phyloP scores from a whole-genome alignment of 2,329 filamentous ascomycete genomes.

The Phyllosticta citribraziliensis region DNA sequence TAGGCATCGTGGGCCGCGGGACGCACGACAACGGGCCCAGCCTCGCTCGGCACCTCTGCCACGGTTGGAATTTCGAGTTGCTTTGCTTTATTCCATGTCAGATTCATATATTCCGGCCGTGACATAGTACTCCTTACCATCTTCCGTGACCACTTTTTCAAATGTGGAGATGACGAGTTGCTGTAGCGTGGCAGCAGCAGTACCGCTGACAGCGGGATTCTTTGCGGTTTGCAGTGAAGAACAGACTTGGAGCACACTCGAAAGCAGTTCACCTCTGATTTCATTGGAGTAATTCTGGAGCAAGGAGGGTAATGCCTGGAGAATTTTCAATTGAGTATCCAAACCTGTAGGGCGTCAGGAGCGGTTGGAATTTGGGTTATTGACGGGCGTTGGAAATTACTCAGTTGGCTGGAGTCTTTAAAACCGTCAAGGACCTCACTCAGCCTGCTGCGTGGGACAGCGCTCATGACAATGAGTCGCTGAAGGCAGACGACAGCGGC shows the following conservation, averaged over 20 bases:
- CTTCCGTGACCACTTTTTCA: conserved; percentile 78
- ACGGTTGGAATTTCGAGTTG: conserved; percentile 46
- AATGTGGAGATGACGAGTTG: conserved; percentile 89
- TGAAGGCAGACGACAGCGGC: conserved; percentile 86
- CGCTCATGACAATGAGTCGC: conserved; percentile 71
- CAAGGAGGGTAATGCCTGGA: conserved; percentile 82
- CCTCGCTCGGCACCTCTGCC: conserved; percentile 57
- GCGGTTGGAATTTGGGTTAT: background rate
- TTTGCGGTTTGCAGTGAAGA: conserved; percentile 86
- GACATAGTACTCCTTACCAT: conserved; percentile 47
- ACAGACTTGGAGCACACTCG: conserved; percentile 79
- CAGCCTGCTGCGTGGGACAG: conserved; percentile 67
- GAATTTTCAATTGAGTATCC: conserved; percentile 90
- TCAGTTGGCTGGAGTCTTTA: conserved; percentile 64
- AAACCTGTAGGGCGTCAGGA: conserved; percentile 38
- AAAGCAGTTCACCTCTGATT: conserved; percentile 69
- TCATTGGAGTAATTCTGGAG: conserved; percentile 83
- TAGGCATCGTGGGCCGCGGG: conserved; percentile 79
- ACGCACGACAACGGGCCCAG: conserved; percentile 56
- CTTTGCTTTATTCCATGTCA: conserved; percentile 15
- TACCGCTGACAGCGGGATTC: conserved; percentile 88
- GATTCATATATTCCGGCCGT: background rate
- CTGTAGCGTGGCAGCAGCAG: conserved; percentile 90
- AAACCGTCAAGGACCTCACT: conserved; percentile 82
- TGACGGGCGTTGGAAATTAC: conserved; percentile 37